phyloP scores from a whole-genome alignment of 495 filamentous ascomycete species.

The Lophiotrema nucula region DNA sequence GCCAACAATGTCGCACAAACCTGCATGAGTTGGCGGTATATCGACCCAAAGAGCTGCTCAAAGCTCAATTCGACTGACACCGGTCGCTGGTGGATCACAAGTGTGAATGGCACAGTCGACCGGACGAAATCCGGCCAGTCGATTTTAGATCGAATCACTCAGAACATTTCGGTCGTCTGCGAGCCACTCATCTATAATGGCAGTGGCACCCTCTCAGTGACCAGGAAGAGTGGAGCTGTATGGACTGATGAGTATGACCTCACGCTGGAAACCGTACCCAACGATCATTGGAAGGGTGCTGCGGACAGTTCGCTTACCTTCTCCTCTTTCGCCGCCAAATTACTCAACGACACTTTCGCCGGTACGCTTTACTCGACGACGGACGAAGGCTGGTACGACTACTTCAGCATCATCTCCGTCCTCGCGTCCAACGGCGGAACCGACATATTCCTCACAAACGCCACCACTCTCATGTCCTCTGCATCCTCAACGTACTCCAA shows the following conservation, averaged over 20 bases:
- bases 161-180: too few species aligned
- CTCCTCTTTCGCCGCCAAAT: background rate
- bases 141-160: too few species aligned
- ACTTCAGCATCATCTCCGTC: background rate
- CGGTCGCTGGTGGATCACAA: too few species aligned
- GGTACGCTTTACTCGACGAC: background rate
- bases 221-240: background rate
- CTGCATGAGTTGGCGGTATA: too few species aligned
- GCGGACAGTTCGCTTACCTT: background rate
- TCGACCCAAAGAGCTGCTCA: too few species aligned
- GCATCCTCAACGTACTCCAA: background rate
- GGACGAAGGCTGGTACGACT: background rate
- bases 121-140: too few species aligned
- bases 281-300: background rate
- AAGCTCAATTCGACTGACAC: too few species aligned
- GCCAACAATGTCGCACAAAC: too few species aligned
- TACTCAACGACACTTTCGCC: conserved; percentile 2
- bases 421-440: background rate
- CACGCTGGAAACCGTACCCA: background rate
- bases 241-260: background rate
- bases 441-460: background rate
- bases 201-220: too few species aligned
- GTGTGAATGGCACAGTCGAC: too few species aligned
- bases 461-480: background rate
- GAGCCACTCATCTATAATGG: too few species aligned